Conservation (phyloP, 2,329 filamentous ascomycete species). For the Aspergillus sojae region DNA sequence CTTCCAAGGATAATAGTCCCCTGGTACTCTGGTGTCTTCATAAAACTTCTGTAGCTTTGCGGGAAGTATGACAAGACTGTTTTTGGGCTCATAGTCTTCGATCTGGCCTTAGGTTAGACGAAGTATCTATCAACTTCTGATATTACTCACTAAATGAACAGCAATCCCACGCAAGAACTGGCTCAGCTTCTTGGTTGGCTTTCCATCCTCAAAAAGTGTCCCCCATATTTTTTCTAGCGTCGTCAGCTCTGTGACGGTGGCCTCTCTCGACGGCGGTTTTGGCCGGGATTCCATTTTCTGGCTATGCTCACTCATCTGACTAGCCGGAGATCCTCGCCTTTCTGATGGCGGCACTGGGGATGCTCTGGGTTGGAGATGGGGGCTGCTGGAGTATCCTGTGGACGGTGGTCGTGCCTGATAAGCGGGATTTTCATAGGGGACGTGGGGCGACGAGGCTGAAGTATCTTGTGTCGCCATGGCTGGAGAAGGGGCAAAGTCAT, state of each 20-base stretch:
- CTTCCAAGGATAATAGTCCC: constrained; percentile 70
- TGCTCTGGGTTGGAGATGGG: constrained; percentile 24
- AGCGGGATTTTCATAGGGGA: constrained; percentile 9
- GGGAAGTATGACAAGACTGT: constrained; percentile 72
- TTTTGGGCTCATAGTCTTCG: constrained; percentile 68
- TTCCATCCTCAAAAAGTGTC: constrained; percentile 68
- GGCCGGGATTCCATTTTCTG: constrained; percentile 37
- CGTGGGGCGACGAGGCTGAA: constrained; percentile 21
- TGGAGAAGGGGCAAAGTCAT: constrained; percentile 24
- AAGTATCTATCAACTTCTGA: not conserved
- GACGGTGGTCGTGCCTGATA: constrained; percentile 26
- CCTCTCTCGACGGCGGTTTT: constrained; percentile 40
- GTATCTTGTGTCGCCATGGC: constrained; percentile 20
- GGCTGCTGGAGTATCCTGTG: constrained; percentile 24
- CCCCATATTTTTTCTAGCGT: constrained; percentile 76
- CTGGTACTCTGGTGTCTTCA: constrained; percentile 62
- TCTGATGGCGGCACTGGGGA: constrained; percentile 26
- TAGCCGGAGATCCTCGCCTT: constrained; percentile 38
- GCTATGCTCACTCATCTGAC: constrained; percentile 37
- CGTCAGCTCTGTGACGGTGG: constrained; percentile 54
- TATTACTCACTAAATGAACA: constrained; percentile 65
- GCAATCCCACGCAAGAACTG: constrained; percentile 75
- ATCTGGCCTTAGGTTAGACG: constrained; percentile 53
- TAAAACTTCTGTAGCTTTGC: constrained; percentile 77
- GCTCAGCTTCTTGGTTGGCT: constrained; percentile 67